These are phyloP conservation scores for Globomyces pollinis-pini DNA, from an alignment of 192 early-diverging fungal species.

Conservation along the genomic window DNA sequence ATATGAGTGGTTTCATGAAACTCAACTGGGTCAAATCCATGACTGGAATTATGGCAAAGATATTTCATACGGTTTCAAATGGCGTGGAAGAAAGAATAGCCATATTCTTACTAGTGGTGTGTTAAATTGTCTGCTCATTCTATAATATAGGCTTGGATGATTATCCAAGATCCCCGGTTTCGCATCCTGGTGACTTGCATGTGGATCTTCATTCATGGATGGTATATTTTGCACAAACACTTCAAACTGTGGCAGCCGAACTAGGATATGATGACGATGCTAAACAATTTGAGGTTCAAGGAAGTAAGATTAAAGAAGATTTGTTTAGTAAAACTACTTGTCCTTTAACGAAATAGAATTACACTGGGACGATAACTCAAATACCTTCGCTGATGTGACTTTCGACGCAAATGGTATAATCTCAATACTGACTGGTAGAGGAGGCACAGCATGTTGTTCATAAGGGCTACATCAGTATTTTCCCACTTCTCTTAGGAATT, in stretches of 20 bases:
- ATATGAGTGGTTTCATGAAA: constrained; percentile 72
- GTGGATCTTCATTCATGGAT: constrained; percentile 77
- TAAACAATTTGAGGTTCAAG: constrained; percentile 43
- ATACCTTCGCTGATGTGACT: constrained; percentile 33
- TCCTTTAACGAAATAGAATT: constrained; percentile 31
- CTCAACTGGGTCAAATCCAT: constrained; percentile 62
- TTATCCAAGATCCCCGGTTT: constrained; percentile 74
- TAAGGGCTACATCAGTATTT: constrained; percentile 72
- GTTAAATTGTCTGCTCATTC: constrained; percentile 23
- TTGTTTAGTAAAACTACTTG: too few species aligned
- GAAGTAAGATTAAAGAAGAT: constrained; percentile 42
- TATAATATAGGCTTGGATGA: constrained; percentile 69
- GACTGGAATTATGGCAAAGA: constrained; percentile 24
- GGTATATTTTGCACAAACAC: constrained; percentile 42
- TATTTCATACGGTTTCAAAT: constrained; percentile 69
- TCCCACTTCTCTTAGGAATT: constrained; percentile 72
- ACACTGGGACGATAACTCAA: constrained; percentile 60
- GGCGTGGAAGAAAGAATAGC: constrained; percentile 75
- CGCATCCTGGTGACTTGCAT: constrained; percentile 67
- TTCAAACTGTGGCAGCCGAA: constrained; percentile 51
- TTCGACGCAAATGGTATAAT: neutral
- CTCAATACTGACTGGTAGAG: constrained; percentile 24
- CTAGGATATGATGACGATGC: constrained; percentile 52
- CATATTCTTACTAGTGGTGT: constrained; percentile 77
- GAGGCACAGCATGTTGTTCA: constrained; percentile 48